phyloP scores from a whole-genome alignment of 352 stramenopile species.

The Globisporangium barbulae region DNA sequence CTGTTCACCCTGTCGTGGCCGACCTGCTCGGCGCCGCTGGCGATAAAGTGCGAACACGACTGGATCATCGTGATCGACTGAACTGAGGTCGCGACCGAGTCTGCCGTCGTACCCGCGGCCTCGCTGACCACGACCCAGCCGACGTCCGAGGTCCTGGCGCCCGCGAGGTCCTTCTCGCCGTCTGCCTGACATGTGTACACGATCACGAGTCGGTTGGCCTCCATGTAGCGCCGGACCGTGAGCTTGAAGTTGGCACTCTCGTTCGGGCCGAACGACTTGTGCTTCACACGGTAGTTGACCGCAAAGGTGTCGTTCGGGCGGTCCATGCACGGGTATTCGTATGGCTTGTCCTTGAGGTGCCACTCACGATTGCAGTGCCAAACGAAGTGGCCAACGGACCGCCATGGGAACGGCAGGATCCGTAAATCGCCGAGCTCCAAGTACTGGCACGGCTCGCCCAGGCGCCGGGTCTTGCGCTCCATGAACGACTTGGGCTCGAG shows the following conservation, averaged over 20 bases:
- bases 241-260: constrained; percentile 22
- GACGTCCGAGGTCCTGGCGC: constrained; percentile 32
- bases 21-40: background rate
- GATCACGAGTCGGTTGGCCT: constrained; percentile 26
- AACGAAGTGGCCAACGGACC: background rate
- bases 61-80: background rate
- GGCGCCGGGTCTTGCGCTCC: background rate
- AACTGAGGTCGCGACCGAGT: background rate
- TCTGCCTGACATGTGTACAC: constrained; percentile 27
- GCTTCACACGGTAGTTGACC: constrained; percentile 9
- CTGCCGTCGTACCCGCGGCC: no score
- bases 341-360: constrained; percentile 12
- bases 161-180: constrained; percentile 26
- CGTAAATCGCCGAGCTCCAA: background rate
- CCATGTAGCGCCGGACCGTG: constrained; percentile 29
- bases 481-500: background rate
- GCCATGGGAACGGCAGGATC: background rate
- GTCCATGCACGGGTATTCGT: constrained; percentile 1
- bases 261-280: background rate
- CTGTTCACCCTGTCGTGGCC: background rate
- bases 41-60: constrained; percentile 11
- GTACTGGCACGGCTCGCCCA: background rate
- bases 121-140: constrained; percentile 17
- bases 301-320: constrained; percentile 7
- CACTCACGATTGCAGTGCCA: background rate